A percentile compares a stretch with the other conserved stretches of the same genome.
Evolutionary conservation across 2,329 filamentous ascomycete species (phyloP).

Genomic region (Drechslera avenae): DNA sequence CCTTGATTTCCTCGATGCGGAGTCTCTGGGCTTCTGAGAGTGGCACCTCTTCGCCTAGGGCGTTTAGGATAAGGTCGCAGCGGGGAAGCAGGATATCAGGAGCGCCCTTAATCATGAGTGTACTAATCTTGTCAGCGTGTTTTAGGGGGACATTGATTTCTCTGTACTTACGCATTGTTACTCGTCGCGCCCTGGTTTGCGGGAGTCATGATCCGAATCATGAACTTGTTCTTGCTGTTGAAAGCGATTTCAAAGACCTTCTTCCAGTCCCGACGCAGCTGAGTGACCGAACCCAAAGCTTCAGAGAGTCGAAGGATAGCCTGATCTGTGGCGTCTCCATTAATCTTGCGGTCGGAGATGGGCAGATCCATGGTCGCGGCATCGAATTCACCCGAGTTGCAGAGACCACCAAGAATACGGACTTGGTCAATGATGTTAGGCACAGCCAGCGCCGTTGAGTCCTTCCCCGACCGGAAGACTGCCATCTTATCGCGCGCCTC

Average conservation of each 20-base stretch:
- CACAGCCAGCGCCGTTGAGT: slow-evolving; percentile 29
- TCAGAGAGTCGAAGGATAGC: slow-evolving; percentile 76
- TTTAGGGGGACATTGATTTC: too few species aligned
- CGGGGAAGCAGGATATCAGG: slow-evolving; percentile 73
- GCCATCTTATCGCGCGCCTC: slow-evolving; percentile 51
- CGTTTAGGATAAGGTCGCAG: slow-evolving; percentile 63
- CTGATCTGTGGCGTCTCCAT: slow-evolving; percentile 77
- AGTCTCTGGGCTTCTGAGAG: slow-evolving; percentile 56
- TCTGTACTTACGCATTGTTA: slow-evolving; percentile 27
- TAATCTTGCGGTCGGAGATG: slow-evolving; percentile 66
- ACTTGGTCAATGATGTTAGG: slow-evolving; percentile 57
- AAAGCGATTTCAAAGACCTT: slow-evolving; percentile 68
- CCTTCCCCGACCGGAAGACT: slow-evolving; percentile 46
- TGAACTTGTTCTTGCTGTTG: slow-evolving; percentile 85
- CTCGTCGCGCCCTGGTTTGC: slow-evolving; percentile 36
- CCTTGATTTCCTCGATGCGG: slow-evolving; percentile 64
- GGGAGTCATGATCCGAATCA: slow-evolving; percentile 66
- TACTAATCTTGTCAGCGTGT: slow-evolving; percentile 19
- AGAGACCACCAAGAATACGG: slow-evolving; percentile 66
- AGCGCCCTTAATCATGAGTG: slow-evolving; percentile 79
- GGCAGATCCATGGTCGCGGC: slow-evolving; percentile 65
- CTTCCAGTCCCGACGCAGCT: slow-evolving; percentile 67
- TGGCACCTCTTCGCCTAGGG: slow-evolving; percentile 58
- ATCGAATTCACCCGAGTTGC: slow-evolving; percentile 78
- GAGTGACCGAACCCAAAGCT: slow-evolving; percentile 63